phyloP scores from a whole-genome alignment of 1,284 basidiomycete genomes.

The Amylostereum areolatum region DNA sequence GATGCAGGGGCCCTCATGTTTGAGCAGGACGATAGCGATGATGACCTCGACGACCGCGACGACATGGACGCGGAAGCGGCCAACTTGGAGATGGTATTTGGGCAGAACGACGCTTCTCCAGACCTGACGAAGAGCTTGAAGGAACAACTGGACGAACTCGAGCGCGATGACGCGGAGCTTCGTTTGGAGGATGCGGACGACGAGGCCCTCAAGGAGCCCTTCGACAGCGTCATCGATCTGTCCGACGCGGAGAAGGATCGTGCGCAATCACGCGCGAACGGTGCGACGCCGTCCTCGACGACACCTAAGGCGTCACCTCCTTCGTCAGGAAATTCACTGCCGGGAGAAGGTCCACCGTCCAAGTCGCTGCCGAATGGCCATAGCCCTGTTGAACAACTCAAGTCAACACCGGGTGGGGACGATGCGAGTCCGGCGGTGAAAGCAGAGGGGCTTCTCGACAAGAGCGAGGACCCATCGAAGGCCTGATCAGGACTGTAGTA shows the following conservation, averaged over 20 bases:
- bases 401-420: constrained; percentile 53
- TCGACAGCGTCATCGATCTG: constrained; percentile 23
- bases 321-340: constrained; percentile 5
- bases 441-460: constrained; percentile 69
- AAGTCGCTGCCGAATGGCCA: constrained; percentile 40
- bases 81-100: constrained; percentile 35
- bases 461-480: constrained; percentile 65
- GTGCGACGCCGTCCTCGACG: constrained; percentile 12
- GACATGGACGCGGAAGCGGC: constrained; percentile 33
- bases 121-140: constrained; percentile 53
- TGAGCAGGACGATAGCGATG: constrained; percentile 35
- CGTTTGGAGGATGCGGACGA: constrained; percentile 16
- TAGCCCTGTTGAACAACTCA: constrained; percentile 43
- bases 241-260: constrained; percentile 16
- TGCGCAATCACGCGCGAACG: constrained; percentile 19
- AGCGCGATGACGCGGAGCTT: constrained; percentile 29
- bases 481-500: constrained; percentile 7
- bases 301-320: constrained; percentile 17
- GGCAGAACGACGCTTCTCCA: constrained; percentile 24
- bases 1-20: constrained; percentile 53
- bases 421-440: constrained; percentile 48
- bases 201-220: constrained; percentile 22
- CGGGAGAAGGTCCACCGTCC: constrained; percentile 26
- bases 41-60: constrained; percentile 49
- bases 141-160: constrained; percentile 56